Percentiles rank a stretch among this genome's conserved stretches.
These are phyloP conservation scores for Paramecium bursaria DNA, from an alignment of 73 alveolate genomes.

Conservation along the genomic window DNA sequence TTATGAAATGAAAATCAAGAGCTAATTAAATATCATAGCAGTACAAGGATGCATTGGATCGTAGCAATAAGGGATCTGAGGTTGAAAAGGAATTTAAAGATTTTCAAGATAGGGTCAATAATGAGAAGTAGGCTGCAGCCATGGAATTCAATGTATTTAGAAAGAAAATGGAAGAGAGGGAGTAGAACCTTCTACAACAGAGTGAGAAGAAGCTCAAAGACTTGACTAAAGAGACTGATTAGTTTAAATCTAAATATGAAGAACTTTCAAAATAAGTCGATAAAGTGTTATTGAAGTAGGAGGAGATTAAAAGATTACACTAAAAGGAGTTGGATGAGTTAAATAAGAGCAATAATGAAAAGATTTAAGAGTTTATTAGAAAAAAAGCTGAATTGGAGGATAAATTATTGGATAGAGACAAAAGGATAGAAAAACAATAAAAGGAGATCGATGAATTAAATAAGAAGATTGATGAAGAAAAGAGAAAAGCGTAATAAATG, in stretches of 20 bases:
- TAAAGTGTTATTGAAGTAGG: constrained; percentile 72
- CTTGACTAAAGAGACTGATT: constrained; percentile 73
- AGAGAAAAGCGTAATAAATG: constrained; percentile 41
- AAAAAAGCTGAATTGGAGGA: constrained; percentile 86
- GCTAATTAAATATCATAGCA: constrained; percentile 83
- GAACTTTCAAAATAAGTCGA: constrained; percentile 68
- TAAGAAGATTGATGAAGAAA: constrained; percentile 64
- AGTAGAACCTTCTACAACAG: constrained; percentile 71
- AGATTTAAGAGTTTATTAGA: constrained; percentile 78
- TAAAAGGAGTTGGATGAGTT: constrained; percentile 84
- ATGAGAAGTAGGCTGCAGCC: constrained; percentile 77
- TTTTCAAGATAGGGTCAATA: constrained; percentile 71
- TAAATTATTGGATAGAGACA: constrained; percentile 71
- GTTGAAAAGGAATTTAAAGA: constrained; percentile 68
- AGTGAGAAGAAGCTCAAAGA: constrained; percentile 72
- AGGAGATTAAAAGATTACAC: constrained; percentile 77
- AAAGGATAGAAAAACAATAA: constrained; percentile 59
- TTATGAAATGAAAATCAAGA: background rate
- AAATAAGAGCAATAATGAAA: constrained; percentile 80
- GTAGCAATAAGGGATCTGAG: constrained; percentile 70
- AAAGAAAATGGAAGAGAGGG: constrained; percentile 76
- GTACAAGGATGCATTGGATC: constrained; percentile 83
- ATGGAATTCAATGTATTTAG: constrained; percentile 72
- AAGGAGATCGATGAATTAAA: constrained; percentile 65
- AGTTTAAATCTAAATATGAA: constrained; percentile 77